Evolutionary conservation across 78 protist species (phyloP).

Genomic region (Dictyostelium purpureum): DNA sequence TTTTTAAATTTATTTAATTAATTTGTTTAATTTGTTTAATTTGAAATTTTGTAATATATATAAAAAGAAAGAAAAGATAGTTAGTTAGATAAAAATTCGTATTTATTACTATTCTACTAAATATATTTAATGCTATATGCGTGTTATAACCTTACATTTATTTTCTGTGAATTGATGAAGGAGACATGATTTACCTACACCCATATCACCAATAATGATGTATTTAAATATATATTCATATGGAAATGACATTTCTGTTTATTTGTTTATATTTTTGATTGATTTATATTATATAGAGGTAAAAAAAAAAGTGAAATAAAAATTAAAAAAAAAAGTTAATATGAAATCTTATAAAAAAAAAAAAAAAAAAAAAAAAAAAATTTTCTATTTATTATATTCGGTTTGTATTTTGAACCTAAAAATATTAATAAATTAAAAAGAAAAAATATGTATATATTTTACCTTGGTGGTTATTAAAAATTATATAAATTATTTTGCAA

Average conservation of each 20-base stretch:
- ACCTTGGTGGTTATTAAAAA: no score
- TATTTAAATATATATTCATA: slow-evolving; percentile 89
- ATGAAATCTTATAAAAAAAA: background rate
- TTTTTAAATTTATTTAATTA: background rate
- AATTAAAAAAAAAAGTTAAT: background rate
- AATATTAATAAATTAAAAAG: no score
- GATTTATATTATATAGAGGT: background rate
- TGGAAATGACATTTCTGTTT: slow-evolving; percentile 38
- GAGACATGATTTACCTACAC: slow-evolving; percentile 93
- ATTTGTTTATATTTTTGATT: background rate
- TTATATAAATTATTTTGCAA: no score
- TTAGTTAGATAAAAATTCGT: no score
- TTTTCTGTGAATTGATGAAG: slow-evolving; percentile 91
- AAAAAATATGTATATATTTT: no score
- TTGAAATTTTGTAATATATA: no score
- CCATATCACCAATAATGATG: slow-evolving; percentile 95
- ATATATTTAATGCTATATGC: background rate
- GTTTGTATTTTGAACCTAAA: no score
- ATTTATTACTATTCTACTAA: no score
- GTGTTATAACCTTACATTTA: slow-evolving; percentile 55
- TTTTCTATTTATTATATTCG: background rate
- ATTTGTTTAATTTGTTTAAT: background rate
- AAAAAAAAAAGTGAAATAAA: background rate
- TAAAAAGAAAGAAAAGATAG: background rate
- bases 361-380: background rate